Percentiles rank a stretch among this genome's conserved stretches.
These are phyloP conservation scores for Asterochloris erici DNA, from an alignment of 139 green algal species.

Conservation along the genomic window DNA sequence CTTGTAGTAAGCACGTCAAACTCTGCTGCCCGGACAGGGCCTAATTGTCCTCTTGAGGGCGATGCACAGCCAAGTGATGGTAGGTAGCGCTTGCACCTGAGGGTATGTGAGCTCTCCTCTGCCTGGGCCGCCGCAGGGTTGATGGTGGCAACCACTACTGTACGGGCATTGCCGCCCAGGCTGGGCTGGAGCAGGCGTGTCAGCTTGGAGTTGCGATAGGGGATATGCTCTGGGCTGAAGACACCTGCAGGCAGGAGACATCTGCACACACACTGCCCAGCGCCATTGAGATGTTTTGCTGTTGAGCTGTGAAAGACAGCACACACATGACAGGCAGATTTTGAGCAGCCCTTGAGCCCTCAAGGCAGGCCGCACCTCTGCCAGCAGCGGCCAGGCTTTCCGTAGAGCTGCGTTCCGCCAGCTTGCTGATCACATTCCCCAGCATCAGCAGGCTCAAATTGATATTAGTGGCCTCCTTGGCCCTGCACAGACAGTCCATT, in stretches of 20 bases:
- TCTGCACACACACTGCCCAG: too few relatives aligned
- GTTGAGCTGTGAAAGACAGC: slow-evolving; percentile 5
- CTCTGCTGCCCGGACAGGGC: not conserved
- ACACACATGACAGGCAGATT: too few relatives aligned
- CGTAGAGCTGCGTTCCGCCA: slow-evolving; percentile 46
- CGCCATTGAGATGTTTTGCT: too few relatives aligned
- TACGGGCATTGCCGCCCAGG: slow-evolving; percentile 61
- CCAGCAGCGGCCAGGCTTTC: not conserved
- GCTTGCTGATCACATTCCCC: slow-evolving; percentile 33
- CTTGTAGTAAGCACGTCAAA: not conserved
- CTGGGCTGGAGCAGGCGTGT: slow-evolving; percentile 71
- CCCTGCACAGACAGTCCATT: slow-evolving; percentile 27
- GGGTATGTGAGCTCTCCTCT: slow-evolving; percentile 36
- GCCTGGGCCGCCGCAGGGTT: slow-evolving; percentile 17
- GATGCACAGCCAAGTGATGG: not conserved
- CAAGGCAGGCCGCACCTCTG: too few relatives aligned
- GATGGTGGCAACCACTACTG: slow-evolving; percentile 28
- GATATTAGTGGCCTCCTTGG: slow-evolving; percentile 59
- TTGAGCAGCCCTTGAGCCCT: too few relatives aligned
- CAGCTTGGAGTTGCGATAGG: slow-evolving; percentile 74
- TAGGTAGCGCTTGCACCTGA: not conserved
- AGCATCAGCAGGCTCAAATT: slow-evolving; percentile 53
- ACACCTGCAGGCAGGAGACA: too few relatives aligned
- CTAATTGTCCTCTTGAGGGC: not conserved
- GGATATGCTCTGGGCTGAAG: slow-evolving; percentile 39